Evolutionary conservation across 2,329 filamentous ascomycete genomes (phyloP), one percentile per base, ranked within the genome.

Genomic region (Clarireedia paspali): DNA sequence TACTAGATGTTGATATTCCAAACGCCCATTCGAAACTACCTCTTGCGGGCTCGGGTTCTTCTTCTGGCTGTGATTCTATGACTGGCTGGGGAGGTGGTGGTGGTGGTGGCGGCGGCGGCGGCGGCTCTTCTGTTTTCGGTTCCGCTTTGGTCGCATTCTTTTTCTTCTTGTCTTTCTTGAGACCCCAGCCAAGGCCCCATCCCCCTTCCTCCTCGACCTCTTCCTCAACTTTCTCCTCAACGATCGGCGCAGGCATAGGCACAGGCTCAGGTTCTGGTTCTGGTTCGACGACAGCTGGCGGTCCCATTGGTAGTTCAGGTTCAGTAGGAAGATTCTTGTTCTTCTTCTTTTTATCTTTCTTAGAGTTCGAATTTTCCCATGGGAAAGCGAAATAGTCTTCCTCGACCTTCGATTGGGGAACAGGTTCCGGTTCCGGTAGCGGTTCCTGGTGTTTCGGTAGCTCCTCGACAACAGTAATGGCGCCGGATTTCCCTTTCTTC

Each of bases 321-420:
- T 72, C 26, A 72, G 70, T 63, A 80, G 80, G 64, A 73, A 76
- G n/a, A 57, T 67, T 67, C 57, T 75, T 78, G 46, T 72, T 70
- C 67, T 80, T 81, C 65, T 77, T 76, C 69, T 61, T 67, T 52
- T 63, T 63, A 26, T 63, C 58, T 51, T 67, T 63, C 53, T 66
- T 54, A 26, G 50, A 53, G 51, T 66, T 53, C 23, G 50, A 54
- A 47, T 24, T 52, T 14, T 23, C 46, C 59, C 57, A 47, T 57
- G 61, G 57, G 50, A 51, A 34, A 61, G 62, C 54, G 66, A 67
- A 59, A 63, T 67, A 15, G 58, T 50, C 46, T 23, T 55, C 46
- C 46, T 50, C 46, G 9, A 30, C 10, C 10, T 30, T 30, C 17
- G 34, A 24, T 34, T 54, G 12, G 45, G 51, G 51, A 17, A 67